These are phyloP conservation scores for Cercospora sp. DNA, from an alignment of 2,329 filamentous ascomycete genomes.

Conservation along the genomic window DNA sequence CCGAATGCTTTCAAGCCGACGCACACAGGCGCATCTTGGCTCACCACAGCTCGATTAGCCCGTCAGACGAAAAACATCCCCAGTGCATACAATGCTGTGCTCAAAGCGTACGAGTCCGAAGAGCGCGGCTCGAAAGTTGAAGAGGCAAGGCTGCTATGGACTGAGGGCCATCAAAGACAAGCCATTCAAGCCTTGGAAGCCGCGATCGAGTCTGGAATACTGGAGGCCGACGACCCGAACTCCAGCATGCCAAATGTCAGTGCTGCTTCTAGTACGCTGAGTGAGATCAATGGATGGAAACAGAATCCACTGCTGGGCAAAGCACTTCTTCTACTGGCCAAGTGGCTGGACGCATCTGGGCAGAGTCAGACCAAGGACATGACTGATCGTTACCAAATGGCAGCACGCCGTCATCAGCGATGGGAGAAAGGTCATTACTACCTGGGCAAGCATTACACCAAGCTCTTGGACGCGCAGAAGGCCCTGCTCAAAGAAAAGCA, in stretches of 20 bases:
- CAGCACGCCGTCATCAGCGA: conserved; percentile 64
- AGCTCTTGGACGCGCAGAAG: conserved; percentile 87
- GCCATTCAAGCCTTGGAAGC: conserved; percentile 88
- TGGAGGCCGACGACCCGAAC: conserved; percentile 45
- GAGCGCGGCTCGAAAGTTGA: conserved; percentile 90
- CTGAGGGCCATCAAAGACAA: conserved; percentile 87
- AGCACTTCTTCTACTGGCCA: conserved; percentile 85
- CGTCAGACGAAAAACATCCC: conserved; percentile 80
- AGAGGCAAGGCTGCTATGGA: conserved; percentile 89
- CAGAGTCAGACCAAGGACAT: conserved; percentile 83
- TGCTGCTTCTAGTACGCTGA: conserved; percentile 8
- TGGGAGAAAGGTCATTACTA: conserved; percentile 99
- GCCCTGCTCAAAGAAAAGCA: conserved; percentile 73
- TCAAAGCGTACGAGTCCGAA: conserved; percentile 81
- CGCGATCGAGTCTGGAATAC: conserved; percentile 79
- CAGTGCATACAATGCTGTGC: conserved; percentile 89
- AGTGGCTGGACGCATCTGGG: conserved; percentile 94
- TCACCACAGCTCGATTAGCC: conserved; percentile 79
- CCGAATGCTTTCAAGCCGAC: conserved; percentile 58
- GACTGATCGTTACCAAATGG: conserved; percentile 78
- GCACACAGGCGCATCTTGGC: conserved; percentile 81
- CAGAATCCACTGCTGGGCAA: conserved; percentile 68
- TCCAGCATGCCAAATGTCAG: conserved; percentile 15
- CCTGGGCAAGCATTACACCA: conserved; percentile 95
- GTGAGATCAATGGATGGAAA: conserved; percentile 38